Evolutionary conservation across 495 filamentous ascomycete genomes (phyloP), one percentile per base, ranked within the genome.

Genomic region (Aspergillus cavernicola): DNA sequence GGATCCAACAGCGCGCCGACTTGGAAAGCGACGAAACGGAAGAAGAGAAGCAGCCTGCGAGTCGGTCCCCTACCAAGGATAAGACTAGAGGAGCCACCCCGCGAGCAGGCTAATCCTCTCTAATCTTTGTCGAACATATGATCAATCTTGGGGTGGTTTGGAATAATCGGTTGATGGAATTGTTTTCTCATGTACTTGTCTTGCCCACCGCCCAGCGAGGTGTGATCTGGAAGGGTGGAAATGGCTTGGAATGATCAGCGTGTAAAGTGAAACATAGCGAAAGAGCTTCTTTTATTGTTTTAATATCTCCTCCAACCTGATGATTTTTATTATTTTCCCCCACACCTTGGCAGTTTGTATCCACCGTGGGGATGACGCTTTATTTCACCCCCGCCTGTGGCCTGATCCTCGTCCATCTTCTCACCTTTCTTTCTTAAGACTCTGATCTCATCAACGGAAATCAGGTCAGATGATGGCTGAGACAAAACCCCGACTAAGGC

Each of bases 1-100:
- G 76, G 71, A 74, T 88, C 39, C 38, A 63, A 48, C 73, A 70
- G 9, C 75, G 78, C 40, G 63, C 75, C 3, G 66, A 63, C 13
- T 15, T 32, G 12, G 62, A 69, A 20, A 58, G 61, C 5, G 66
- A 69, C 0, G 65, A 69, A 35, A 53, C 58, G 24, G 66, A 72
- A 4, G 66, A 69, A 23, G 67, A 68, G 19, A 60, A 44, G 24
- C 26, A 44, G 22, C 26, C 24, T 10, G 57, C 32, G 40, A 64
- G 50, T 18, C 53, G 44, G 58, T 65, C 32, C 45, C 57, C 35
- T 44, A 61, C 29, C 36, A 57, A 57, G 53, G 40, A 47, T 32
- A 52, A 53, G 45, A 28, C 50, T 18, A n/a, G n/a, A n/a, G 24
- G 26, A 20, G 41, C 42, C 24, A 28, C 23, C 15, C 29, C 37